These are phyloP conservation scores for Sporothrix pseudoabietina DNA, from an alignment of 2,329 filamentous ascomycete genomes.

Conservation along the genomic window DNA sequence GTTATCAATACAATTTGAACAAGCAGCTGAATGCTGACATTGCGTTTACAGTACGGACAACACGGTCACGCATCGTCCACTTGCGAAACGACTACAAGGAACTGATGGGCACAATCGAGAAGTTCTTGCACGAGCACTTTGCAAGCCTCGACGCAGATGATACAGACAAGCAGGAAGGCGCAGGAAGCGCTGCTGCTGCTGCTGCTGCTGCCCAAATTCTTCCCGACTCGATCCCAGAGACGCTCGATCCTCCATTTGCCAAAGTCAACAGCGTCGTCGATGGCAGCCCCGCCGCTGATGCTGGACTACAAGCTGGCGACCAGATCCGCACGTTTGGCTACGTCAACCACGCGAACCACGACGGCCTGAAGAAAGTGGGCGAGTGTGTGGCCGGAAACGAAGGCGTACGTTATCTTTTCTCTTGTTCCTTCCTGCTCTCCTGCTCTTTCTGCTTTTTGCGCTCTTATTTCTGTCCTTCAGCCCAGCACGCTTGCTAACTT, in stretches of 20 bases:
- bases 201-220: conserved; percentile 34
- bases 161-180: conserved; percentile 37
- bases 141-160: conserved; percentile 62
- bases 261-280: conserved; percentile 82
- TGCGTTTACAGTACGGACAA: conserved; percentile 77
- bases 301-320: conserved; percentile 80
- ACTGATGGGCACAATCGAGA: conserved; percentile 81
- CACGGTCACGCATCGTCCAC: conserved; percentile 82
- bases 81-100: conserved; percentile 92
- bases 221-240: conserved; percentile 43
- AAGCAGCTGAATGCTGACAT: conserved; percentile 29
- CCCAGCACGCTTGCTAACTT: conserved; percentile 10
- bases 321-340: conserved; percentile 81
- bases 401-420: conserved; percentile 63
- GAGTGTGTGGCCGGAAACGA: conserved; percentile 88
- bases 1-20: background rate
- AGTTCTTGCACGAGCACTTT: conserved; percentile 85
- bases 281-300: conserved; percentile 77
- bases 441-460: background rate
- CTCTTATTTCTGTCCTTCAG: conserved; percentile 36
- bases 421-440: background rate
- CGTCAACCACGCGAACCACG: conserved; percentile 82
- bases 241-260: conserved; percentile 66
- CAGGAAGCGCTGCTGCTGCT: conserved; percentile 30
- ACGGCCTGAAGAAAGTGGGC: conserved; percentile 81